These are phyloP conservation scores for Gamarada debralockiae DNA, from an alignment of 495 filamentous ascomycete species.

Conservation along the genomic window DNA sequence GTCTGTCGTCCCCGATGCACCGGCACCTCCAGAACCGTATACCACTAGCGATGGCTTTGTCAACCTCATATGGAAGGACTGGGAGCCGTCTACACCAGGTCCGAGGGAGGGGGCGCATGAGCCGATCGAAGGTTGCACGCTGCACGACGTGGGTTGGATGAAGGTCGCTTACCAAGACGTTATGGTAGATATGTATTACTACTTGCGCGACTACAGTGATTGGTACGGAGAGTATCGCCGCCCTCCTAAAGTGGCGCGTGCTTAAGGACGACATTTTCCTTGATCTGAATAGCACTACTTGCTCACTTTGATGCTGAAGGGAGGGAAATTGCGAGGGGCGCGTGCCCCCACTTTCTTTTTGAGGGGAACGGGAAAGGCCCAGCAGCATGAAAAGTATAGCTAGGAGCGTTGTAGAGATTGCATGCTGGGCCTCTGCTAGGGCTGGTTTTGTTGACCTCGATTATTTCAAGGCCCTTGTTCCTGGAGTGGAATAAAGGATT, in stretches of 20 bases:
- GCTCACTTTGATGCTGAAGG: too few species aligned
- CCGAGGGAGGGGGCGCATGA: conserved; percentile 16
- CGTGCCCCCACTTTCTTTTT: too few species aligned
- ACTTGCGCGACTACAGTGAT: neutral
- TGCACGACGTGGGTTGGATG: conserved; percentile 31
- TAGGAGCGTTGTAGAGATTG: too few species aligned
- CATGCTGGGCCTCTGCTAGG: too few species aligned
- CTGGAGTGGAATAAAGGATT: too few species aligned
- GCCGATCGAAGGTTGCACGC: conserved; percentile 27
- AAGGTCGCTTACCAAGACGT: conserved; percentile 11
- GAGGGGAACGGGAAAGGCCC: too few species aligned
- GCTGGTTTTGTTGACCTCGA: too few species aligned
- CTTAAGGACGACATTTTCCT: too few species aligned
- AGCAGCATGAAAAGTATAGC: too few species aligned
- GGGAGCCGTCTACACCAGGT: conserved; percentile 19
- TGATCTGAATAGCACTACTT: too few species aligned
- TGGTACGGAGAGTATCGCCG: conserved; percentile 5
- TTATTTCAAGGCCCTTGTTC: too few species aligned
- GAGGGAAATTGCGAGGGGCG: too few species aligned
- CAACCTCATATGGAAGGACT: conserved; percentile 22
- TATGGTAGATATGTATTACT: conserved; percentile 3
- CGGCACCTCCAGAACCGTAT: conserved; percentile 2
- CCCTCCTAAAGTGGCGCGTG: conserved; percentile 1
- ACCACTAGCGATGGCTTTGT: conserved; percentile 18
- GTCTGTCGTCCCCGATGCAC: conserved; percentile 22